Conservation (phyloP, 495 filamentous ascomycete genomes). For the Cenococcum geophilum region DNA sequence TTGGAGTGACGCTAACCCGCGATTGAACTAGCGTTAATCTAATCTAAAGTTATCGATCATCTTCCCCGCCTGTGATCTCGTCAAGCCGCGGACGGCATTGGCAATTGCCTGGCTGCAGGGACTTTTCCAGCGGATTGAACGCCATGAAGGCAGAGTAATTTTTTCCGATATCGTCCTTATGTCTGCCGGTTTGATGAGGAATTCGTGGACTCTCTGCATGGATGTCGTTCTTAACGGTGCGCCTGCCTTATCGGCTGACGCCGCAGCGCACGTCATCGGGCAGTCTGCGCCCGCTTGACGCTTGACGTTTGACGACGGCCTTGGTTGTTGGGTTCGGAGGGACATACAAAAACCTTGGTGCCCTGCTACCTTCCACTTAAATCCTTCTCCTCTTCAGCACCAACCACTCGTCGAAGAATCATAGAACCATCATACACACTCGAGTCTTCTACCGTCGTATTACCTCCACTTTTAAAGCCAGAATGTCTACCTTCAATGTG, state of each 20-base stretch:
- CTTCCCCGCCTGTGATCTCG: background rate
- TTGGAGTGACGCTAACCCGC: background rate
- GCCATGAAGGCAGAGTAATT: too few species aligned
- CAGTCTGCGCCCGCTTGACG: background rate
- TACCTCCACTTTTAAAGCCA: constrained; percentile 27
- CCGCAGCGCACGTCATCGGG: constrained; percentile 11
- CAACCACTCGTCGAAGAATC: background rate
- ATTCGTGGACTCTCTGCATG: background rate
- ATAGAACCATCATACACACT: background rate
- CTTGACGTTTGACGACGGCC: background rate
- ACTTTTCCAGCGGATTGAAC: background rate
- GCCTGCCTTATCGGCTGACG: constrained; percentile 5
- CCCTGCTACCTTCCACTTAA: background rate
- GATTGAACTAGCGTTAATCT: background rate
- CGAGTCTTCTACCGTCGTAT: constrained; percentile 11
- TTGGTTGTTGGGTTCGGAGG: constrained; percentile 1
- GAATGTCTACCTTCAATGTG: constrained; percentile 70
- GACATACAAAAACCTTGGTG: constrained; percentile 2
- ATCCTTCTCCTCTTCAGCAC: background rate
- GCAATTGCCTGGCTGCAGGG: background rate
- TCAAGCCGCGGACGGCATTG: background rate
- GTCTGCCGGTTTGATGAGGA: too few species aligned
- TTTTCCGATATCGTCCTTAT: too few species aligned
- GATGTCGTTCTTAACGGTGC: constrained; percentile 1
- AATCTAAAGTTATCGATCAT: constrained; percentile 4